Evolutionary conservation across 23 red algal species (phyloP), one percentile per base, ranked within the genome.

Genomic region (Chondrus crispus): DNA sequence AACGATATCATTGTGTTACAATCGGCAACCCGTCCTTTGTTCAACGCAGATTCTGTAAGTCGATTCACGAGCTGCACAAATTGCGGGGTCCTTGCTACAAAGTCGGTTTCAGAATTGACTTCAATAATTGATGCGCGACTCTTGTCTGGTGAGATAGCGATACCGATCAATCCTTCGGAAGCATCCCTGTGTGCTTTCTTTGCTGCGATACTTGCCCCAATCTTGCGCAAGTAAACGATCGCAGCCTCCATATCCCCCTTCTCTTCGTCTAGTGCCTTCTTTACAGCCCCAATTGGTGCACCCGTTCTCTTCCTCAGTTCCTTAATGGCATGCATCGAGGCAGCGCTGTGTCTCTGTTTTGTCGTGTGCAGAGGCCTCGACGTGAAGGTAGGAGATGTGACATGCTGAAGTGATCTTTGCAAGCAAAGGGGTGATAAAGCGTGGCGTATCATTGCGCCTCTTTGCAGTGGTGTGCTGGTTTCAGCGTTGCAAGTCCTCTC

Each of bases 281-380:
- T 94, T 37, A 94, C 92, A 43, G 92, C 92, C 9, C 52, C 57
- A 66, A 94, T 87, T 50, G 92, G 92, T 22, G 92, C 92, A 29
- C 92, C 92, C 30, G 81, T 94, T 35, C 84, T 44, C 7, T 48
- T 18, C 36, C 92, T 66, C 32, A 94, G 84, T 80, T 76, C 84
- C 43, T 88, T 87, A 41, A 94, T 87, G 20, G 92, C 48, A 44
- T 62, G 76, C 71, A 88, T 75, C 19, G 87, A 78, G 4, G 80
- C 87, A 14, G 43, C 68, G 33, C 60, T 32, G 35, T 66, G 7
- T 22, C 60, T 22, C 60, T 22, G 60, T 22, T 0, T 66, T 8
- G 60, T 66, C 0, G 60, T 32, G 60, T 66, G 60, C 9, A 66
- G 35, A 66, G 18, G 18, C 6, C 60, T n/a, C n/a, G n/a, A n/a